phyloP scores from a whole-genome alignment of 1,139 yeast species.

The Pichia sp. region DNA sequence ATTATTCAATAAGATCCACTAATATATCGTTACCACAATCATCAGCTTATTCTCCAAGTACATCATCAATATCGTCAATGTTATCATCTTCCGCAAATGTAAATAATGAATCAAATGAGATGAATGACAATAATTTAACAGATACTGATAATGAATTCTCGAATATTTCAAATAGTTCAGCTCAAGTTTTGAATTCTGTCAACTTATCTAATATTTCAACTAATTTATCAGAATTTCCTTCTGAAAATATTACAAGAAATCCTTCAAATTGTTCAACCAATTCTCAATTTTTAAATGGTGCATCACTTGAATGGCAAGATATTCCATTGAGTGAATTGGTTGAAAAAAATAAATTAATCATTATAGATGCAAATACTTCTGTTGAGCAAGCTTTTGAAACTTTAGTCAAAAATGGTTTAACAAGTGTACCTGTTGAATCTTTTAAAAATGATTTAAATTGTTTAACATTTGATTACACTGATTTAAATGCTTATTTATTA shows the following conservation, averaged over 20 bases:
- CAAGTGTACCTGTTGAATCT: conserved; percentile 74
- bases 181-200: no score
- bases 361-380: conserved; percentile 55
- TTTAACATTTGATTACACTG: conserved; percentile 84
- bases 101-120: neutral
- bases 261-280: conserved; percentile 26
- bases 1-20: no score
- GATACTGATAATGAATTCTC: neutral
- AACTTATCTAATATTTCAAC: neutral
- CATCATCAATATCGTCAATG: neutral
- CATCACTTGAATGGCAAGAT: conserved; percentile 61
- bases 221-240: neutral
- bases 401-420: conserved; percentile 60
- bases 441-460: conserved; percentile 52
- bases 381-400: conserved; percentile 86
- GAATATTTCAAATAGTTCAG: neutral
- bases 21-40: no score
- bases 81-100: no score
- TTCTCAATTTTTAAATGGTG: conserved; percentile 20
- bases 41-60: neutral
- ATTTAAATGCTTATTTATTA: conserved; percentile 64
- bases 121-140: neutral
- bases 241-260: conserved; percentile 23
- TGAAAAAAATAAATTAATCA: conserved; percentile 68
- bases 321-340: conserved; percentile 65